Evolutionary conservation across 345 rosid genomes (phyloP).

Genomic region (Geranium brycei): DNA sequence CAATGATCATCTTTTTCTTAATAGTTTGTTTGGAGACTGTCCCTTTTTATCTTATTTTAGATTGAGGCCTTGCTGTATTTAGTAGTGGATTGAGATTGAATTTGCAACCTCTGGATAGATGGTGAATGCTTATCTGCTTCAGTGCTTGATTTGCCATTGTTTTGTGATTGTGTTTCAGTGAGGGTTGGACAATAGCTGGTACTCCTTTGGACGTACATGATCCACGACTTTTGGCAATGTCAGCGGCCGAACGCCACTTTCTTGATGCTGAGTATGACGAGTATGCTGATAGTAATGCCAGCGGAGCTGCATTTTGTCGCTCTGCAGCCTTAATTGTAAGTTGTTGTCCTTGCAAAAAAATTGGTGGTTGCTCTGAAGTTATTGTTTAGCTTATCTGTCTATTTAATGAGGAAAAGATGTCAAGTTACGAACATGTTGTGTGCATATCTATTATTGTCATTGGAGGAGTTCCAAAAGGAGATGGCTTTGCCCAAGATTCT

Average conservation of each 20-base stretch:
- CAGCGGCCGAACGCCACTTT: constrained; percentile 85
- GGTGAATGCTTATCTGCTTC: not conserved
- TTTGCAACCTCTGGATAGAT: too few species aligned
- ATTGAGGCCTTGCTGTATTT: too few species aligned
- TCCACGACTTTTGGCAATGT: constrained; percentile 78
- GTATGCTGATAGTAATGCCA: constrained; percentile 72
- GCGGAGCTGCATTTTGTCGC: constrained; percentile 96
- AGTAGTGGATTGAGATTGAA: too few species aligned
- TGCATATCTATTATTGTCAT: too few species aligned
- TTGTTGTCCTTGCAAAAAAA: not conserved
- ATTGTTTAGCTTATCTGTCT: too few species aligned
- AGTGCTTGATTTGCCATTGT: constrained; percentile 4
- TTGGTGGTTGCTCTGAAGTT: not conserved
- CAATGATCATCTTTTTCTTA: too few species aligned
- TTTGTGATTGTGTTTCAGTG: constrained; percentile 29
- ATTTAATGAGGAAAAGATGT: too few species aligned
- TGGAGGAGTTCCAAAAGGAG: too few species aligned
- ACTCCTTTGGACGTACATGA: constrained; percentile 67
- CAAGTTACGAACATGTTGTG: too few species aligned
- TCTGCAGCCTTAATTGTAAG: constrained; percentile 91
- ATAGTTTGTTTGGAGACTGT: too few species aligned
- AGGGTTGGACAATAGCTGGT: constrained; percentile 68
- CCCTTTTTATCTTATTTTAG: too few species aligned
- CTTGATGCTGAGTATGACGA: constrained; percentile 85
- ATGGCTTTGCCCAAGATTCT: too few species aligned